Base-by-base conservation (phyloP, 305 asterid genomes). In the Salvia sclarea region DNA sequence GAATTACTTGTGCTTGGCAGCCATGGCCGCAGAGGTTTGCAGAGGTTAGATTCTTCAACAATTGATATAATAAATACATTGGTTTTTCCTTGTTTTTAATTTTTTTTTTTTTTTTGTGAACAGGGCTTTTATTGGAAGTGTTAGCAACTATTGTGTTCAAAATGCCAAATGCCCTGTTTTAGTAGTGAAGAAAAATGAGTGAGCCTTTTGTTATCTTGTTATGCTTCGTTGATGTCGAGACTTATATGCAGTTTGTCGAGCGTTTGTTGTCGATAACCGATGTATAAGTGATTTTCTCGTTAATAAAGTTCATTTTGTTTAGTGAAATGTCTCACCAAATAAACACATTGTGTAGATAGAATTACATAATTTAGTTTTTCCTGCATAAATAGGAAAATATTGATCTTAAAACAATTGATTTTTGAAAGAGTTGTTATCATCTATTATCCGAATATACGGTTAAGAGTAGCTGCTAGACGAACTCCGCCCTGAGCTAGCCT, bases 401-500 rank as follows among this genome's bases (percentile, higher is more conserved):
- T 47, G 25, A 35, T 35, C 8, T 8, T 14, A 8, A 56, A 31
- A 28, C 33, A 28, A 0, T 28, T 28, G 33, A 4, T 0, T 28
- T 6, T 28, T 28, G 3, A 28, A 28, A 33, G 11, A 56, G 9
- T 8, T 35, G 30, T 10, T 30, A 18, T 59, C 17, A 40, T 41
- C 5, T 25, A 20, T 75, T 75, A 85, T 73, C 84, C 84, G 44
- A 92, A 92, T 75, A 92, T 86, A 20, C 90, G 89, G 77, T 92
- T 92, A 20, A 92, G 92, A 25, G 84, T 86, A 13, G 97, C 96
- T 11, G 98, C 97, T 61, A 92, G 66, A 25, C 97, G 96, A 22
- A 90, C 95, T 24, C 97, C 95, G 1, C 90, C 96, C 74, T 92
- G 96, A 71, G 97, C 97, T 45, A 92, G 79, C 30, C 97, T 76